Evolutionary conservation across 83 land plant species (phyloP), one percentile per base, ranked within the genome.

Genomic region (Picea abies): DNA sequence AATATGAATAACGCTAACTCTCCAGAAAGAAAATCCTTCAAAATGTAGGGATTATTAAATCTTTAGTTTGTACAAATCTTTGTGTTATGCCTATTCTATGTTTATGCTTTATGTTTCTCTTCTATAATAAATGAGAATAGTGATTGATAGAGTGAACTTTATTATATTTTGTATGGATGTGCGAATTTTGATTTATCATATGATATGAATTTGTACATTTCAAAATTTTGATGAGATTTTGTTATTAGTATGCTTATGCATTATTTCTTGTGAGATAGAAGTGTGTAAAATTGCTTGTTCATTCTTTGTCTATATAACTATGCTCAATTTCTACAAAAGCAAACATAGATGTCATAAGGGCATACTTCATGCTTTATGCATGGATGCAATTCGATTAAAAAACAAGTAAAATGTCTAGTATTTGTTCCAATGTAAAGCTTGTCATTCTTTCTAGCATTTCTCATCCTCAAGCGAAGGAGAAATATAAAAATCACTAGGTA

Each of bases 1-100:
- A 72, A 44, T 44, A 72, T 20, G 52, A 72, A 20, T 72, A 41
- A 72, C 76, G 8, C 76, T 44, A 19, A 72, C 76, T 72, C 20
- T 39, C 76, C 47, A 16, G 44, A 69, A 25, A 37, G 14, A 15
- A 37, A 25, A 35, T 69, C 52, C 52, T 22, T 20, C 6, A 7
- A 72, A 72, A 11, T 72, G 23, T 72, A 44, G 52, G 76, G 26
- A 56, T 72, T 72, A n/a, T 39, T 47, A n/a, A 72, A 20, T 10
- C 44, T n/a, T 69, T 20, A 49, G 23, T 44, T 56, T 44, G 56
- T 72, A 41, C 56, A 41, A 72, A 44, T 72, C 29, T 17, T 14
- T 72, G 25, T 72, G 44, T n/a, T 41, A n/a, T 20, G 44, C 25
- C 20, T 32, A 0, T 11, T 72, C 52, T 32, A 7, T 72, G 56